Percentiles rank a stretch among this genome's conserved stretches.
phyloP scores from a whole-genome alignment of 2,329 filamentous ascomycete genomes.

The Botrytis aclada region DNA sequence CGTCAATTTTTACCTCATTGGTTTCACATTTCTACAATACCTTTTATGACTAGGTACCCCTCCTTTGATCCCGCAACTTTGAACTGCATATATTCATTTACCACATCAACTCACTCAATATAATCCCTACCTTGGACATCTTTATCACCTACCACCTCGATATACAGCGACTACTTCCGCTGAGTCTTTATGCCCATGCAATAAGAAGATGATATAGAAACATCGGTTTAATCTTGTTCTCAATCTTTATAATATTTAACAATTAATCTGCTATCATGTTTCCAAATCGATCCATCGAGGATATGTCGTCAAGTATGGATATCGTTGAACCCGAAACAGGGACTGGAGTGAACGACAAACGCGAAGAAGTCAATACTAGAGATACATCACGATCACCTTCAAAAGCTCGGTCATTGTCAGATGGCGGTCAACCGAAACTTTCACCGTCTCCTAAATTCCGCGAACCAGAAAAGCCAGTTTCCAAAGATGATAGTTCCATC shows the following conservation, averaged over 20 bases:
- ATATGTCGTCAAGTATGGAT: slow-evolving; percentile 20
- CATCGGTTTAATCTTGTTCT: neutral
- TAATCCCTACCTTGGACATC: neutral
- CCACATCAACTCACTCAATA: neutral
- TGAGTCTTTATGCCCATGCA: neutral
- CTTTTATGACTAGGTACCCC: neutral
- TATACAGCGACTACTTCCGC: neutral
- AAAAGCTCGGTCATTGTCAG: slow-evolving; percentile 36
- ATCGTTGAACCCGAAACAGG: slow-evolving; percentile 3
- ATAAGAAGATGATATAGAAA: slow-evolving; percentile 2
- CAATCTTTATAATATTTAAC: neutral
- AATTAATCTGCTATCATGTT: slow-evolving; percentile 9
- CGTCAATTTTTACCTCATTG: neutral
- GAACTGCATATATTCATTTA: neutral
- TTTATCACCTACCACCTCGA: neutral
- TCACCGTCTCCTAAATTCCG: slow-evolving; percentile 38
- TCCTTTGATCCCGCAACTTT: neutral
- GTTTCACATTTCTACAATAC: neutral
- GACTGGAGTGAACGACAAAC: slow-evolving; percentile 6
- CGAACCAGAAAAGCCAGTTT: slow-evolving; percentile 35
- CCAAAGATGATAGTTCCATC: slow-evolving; percentile 38
- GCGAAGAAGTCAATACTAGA: slow-evolving; percentile 10
- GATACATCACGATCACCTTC: slow-evolving; percentile 32
- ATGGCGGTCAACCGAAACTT: slow-evolving; percentile 31
- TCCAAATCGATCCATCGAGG: neutral